phyloP scores from a whole-genome alignment of 306 rosid genomes.

The Psophocarpus tetragonolobus region DNA sequence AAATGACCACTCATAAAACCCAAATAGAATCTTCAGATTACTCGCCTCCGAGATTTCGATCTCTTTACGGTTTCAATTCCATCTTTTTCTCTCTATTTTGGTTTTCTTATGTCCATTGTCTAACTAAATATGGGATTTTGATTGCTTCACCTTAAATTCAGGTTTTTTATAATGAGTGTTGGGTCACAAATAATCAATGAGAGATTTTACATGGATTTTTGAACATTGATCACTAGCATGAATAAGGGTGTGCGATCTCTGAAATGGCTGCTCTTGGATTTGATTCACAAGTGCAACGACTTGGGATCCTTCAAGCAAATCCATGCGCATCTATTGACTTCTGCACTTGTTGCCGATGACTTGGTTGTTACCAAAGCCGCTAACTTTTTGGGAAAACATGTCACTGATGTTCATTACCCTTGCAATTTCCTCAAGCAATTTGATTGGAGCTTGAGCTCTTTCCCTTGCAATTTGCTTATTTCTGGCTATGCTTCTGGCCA shows the following conservation, averaged over 20 bases:
- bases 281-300: slow-evolving; percentile 48
- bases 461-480: slow-evolving; percentile 65
- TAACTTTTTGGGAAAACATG: slow-evolving; percentile 56
- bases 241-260: slow-evolving; percentile 37
- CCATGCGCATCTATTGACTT: slow-evolving; percentile 59
- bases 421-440: slow-evolving; percentile 68
- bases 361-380: slow-evolving; percentile 51
- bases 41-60: slow-evolving; percentile 59
- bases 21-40: slow-evolving; percentile 62
- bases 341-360: slow-evolving; percentile 53
- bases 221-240: slow-evolving; percentile 7
- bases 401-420: slow-evolving; percentile 47
- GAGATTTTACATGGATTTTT: neutral
- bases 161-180: too few species aligned
- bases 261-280: slow-evolving; percentile 62
- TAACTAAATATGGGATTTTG: neutral
- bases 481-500: slow-evolving; percentile 53
- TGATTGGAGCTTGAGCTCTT: slow-evolving; percentile 62
- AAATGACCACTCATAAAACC: slow-evolving; percentile 81
- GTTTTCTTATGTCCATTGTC: neutral
- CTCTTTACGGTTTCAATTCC: slow-evolving; percentile 68
- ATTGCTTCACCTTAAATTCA: slow-evolving; percentile 5
- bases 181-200: neutral
- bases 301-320: slow-evolving; percentile 59
- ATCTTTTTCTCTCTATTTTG: neutral